A percentile compares a stretch with the other conserved stretches of the same genome.
Evolutionary conservation across 345 rosid genomes (phyloP).

Genomic region (Turnera subulata): DNA sequence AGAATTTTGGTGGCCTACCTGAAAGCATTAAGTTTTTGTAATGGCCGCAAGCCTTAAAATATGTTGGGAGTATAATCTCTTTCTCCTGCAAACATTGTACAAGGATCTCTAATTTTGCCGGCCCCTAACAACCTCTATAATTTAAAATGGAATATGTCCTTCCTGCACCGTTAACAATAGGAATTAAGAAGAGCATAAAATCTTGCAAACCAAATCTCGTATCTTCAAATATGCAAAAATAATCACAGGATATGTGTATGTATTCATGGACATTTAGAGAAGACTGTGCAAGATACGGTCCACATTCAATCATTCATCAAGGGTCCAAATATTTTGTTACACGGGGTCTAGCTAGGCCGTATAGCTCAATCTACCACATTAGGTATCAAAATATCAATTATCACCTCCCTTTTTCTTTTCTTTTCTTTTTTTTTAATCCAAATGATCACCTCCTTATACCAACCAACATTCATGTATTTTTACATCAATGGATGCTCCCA

Average conservation of each 20-base stretch:
- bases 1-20: neutral
- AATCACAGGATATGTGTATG: neutral
- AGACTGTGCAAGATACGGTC: neutral
- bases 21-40: neutral
- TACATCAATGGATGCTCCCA: too few relatives aligned
- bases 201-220: slow-evolving; percentile 3
- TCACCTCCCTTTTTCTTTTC: too few relatives aligned
- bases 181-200: neutral
- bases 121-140: neutral
- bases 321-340: neutral
- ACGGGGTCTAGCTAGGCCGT: neutral
- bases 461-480: too few relatives aligned
- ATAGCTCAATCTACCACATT: too few relatives aligned
- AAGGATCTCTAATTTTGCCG: neutral
- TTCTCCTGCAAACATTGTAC: slow-evolving; percentile 2
- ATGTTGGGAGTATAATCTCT: neutral
- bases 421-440: too few relatives aligned
- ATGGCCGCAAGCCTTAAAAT: neutral
- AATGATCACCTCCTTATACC: too few relatives aligned
- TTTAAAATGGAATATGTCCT: neutral
- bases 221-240: neutral
- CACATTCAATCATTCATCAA: neutral
- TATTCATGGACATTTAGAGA: neutral
- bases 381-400: too few relatives aligned
- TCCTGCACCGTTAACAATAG: neutral